Evolutionary conservation across 2,329 filamentous ascomycete genomes (phyloP), one percentile per base, ranked within the genome.

Genomic region (Hortaea sp.): DNA sequence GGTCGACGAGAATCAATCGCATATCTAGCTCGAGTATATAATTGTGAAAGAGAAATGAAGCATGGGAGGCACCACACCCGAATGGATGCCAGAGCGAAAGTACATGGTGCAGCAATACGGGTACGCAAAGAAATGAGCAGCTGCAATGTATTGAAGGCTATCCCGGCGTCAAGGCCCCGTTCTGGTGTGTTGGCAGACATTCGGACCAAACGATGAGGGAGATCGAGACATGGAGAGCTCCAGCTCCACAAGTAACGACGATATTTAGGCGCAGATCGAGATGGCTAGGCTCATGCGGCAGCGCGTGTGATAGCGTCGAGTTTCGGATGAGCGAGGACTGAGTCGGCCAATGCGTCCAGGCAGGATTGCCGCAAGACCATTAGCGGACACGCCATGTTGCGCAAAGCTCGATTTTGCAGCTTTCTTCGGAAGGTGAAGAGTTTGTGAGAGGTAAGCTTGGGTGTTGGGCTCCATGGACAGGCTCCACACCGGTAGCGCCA

Each of bases 151-250:
- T 47, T 44, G 50, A 43, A 54, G 54, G 51, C 50, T 53, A 56
- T 53, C 54, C 50, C 52, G 56, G 53, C 50, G 56, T 54, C 52
- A 57, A 65, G 66, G 46, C 64, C 67, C 68, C 68, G 69, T 69
- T 42, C 63, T 85, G 86, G 88, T 94, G 88, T 84, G 87, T 76
- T 94, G 88, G 87, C 87, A 82, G 82, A 73, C 75, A 75, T 83
- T 76, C 75, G 80, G 78, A 78, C 85, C 85, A 90, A 82, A 89
- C 81, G 76, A 81, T 48, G 50, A 53, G 51, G 56, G 58, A 53
- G 56, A 62, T 63, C 56, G 53, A 58, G 53, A 53, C 54, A 54
- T 51, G 56, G 54, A 59, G 54, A 56, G 56, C 54, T 53, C 51
- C 53, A 58, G 59, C 57, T 58, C 53, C 49, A 52, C 56, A 53